These are phyloP conservation scores for Dicorynia guianensis DNA, from an alignment of 306 rosid species.

Conservation along the genomic window DNA sequence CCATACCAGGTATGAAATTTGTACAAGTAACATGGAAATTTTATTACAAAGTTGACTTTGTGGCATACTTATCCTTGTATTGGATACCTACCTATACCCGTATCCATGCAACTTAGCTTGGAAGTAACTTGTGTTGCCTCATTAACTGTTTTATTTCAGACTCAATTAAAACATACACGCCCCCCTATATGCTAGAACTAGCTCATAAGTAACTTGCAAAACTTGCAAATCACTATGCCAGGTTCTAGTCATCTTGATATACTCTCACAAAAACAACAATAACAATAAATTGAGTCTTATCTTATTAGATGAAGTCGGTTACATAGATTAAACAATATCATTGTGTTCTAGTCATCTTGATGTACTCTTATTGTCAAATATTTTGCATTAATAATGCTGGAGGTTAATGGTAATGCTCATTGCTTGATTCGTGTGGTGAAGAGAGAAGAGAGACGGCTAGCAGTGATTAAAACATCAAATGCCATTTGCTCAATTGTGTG, in stretches of 20 bases:
- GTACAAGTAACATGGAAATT: too few relatives aligned
- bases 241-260: conserved; percentile 5
- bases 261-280: too few relatives aligned
- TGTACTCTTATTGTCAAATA: conserved; percentile 24
- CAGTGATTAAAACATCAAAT: conserved; percentile 72
- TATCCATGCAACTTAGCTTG: too few relatives aligned
- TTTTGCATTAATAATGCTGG: conserved; percentile 25
- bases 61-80: too few relatives aligned
- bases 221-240: background rate
- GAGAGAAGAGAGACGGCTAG: conserved; percentile 79
- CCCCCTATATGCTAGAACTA: conserved; percentile 7
- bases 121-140: conserved; percentile 10
- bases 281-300: too few relatives aligned
- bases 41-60: too few relatives aligned
- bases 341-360: conserved; percentile 7
- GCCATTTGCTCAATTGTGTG: conserved; percentile 82
- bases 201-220: too few relatives aligned
- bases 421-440: conserved; percentile 62
- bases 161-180: background rate
- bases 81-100: too few relatives aligned
- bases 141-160: conserved; percentile 6
- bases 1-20: too few relatives aligned
- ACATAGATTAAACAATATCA: too few relatives aligned
- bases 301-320: too few relatives aligned
- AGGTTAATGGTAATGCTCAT: conserved; percentile 28